These are phyloP conservation scores for Barnettozyma pratensis DNA, from an alignment of 805 yeast species.

Conservation along the genomic window DNA sequence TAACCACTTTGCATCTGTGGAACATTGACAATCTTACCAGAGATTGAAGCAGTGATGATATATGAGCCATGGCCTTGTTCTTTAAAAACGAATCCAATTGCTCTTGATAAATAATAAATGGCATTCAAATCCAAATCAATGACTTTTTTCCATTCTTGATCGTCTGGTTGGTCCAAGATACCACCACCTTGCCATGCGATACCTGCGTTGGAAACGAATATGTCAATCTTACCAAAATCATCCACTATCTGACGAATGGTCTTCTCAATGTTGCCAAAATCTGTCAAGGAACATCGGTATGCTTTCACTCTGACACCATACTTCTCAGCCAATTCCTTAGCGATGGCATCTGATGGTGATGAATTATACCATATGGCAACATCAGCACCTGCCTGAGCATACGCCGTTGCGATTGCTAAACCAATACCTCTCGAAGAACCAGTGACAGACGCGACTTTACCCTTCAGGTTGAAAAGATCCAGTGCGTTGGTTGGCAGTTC, in stretches of 20 bases:
- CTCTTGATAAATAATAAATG: slow-evolving; percentile 74
- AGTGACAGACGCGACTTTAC: slow-evolving; percentile 79
- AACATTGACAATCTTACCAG: slow-evolving; percentile 79
- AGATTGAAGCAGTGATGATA: slow-evolving; percentile 84
- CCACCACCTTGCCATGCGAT: slow-evolving; percentile 74
- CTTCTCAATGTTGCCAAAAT: slow-evolving; percentile 24
- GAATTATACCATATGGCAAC: slow-evolving; percentile 44
- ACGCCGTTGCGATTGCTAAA: slow-evolving; percentile 74
- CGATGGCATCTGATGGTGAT: slow-evolving; percentile 24
- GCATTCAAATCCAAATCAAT: slow-evolving; percentile 75
- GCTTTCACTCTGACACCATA: slow-evolving; percentile 66
- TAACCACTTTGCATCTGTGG: slow-evolving; percentile 87
- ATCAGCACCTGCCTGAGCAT: slow-evolving; percentile 87
- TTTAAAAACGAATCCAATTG: slow-evolving; percentile 68
- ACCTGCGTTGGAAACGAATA: slow-evolving; percentile 89
- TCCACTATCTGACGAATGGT: slow-evolving; percentile 36
- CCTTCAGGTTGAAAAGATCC: slow-evolving; percentile 74
- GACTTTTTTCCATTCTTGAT: slow-evolving; percentile 63
- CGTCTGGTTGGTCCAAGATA: slow-evolving; percentile 38
- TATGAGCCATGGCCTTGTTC: slow-evolving; percentile 73
- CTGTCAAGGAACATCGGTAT: slow-evolving; percentile 32
- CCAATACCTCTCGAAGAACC: slow-evolving; percentile 89
- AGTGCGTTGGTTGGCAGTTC: slow-evolving; percentile 44
- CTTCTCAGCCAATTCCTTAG: slow-evolving; percentile 52
- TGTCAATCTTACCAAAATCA: slow-evolving; percentile 73